Conservation (phyloP, 495 filamentous ascomycete species). For the Sphaerosporella brunnea region DNA sequence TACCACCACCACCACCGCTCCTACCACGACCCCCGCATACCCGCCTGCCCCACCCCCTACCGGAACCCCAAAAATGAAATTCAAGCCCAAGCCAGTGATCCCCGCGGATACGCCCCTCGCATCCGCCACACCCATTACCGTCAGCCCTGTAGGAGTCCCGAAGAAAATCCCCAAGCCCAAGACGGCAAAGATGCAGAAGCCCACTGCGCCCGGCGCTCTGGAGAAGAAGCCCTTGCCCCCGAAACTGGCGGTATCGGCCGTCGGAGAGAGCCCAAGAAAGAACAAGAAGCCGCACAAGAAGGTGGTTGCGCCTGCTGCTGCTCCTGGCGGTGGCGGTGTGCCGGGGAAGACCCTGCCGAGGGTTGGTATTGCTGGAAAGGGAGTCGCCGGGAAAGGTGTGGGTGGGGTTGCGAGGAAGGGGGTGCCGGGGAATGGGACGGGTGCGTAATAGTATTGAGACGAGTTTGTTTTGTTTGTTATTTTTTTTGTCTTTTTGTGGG, state of each 20-base stretch:
- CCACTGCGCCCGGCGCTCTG: neutral
- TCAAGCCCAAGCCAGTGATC: slow-evolving; percentile 3
- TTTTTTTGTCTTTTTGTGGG: neutral
- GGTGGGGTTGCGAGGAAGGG: slow-evolving; percentile 10
- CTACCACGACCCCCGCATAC: slow-evolving; percentile 14
- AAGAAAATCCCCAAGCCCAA: slow-evolving; percentile 13
- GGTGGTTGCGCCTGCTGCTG: slow-evolving; percentile 3
- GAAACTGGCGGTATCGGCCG: neutral
- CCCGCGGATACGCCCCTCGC: slow-evolving; percentile 9
- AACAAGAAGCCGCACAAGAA: slow-evolving; percentile 10
- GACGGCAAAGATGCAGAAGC: neutral
- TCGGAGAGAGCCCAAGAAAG: slow-evolving; percentile 11
- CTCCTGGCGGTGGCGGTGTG: slow-evolving; percentile 1
- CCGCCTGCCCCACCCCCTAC: slow-evolving; percentile 2
- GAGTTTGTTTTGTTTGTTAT: neutral
- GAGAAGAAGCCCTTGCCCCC: neutral
- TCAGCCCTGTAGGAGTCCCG: slow-evolving; percentile 4
- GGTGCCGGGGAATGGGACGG: slow-evolving; percentile 10
- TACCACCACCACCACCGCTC: slow-evolving; percentile 4
- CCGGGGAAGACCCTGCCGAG: slow-evolving; percentile 13
- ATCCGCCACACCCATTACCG: slow-evolving; percentile 11
- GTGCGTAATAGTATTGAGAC: neutral
- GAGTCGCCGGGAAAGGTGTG: neutral
- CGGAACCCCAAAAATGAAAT: slow-evolving; percentile 5
- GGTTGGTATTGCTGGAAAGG: neutral